These are phyloP conservation scores for Botrytis deweyae DNA, from an alignment of 2,329 filamentous ascomycete genomes.

Conservation along the genomic window DNA sequence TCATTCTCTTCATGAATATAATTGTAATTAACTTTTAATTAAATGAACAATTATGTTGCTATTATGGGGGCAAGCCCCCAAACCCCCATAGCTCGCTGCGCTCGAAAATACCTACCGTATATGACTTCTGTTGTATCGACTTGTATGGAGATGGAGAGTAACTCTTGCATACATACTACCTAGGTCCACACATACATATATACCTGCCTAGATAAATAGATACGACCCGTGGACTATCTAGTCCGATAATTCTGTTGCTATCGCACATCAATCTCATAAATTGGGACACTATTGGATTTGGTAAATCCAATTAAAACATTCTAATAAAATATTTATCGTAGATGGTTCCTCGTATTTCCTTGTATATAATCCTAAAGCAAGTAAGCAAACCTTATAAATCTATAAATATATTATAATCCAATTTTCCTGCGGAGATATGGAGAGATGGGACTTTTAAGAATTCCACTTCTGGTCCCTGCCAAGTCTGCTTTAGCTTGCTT, in stretches of 20 bases:
- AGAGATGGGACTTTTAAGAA: neutral
- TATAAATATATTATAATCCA: neutral
- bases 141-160: neutral
- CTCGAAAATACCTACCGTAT: neutral
- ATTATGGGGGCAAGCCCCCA: neutral
- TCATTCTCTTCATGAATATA: neutral
- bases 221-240: too few species aligned
- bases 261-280: neutral
- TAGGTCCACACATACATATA: too few species aligned
- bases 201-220: too few species aligned
- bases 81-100: neutral
- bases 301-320: neutral
- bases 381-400: neutral
- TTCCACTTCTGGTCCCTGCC: conserved; percentile 3
- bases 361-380: neutral
- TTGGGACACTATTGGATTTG: neutral
- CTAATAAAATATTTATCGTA: neutral
- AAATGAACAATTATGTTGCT: neutral
- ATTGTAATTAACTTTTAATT: neutral
- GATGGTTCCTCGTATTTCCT: neutral
- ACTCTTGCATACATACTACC: neutral
- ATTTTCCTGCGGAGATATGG: neutral
- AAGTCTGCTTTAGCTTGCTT: neutral
- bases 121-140: neutral
- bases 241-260: neutral